These are phyloP conservation scores for Lentinula sp. DNA, from an alignment of 768 basidiomycete species.

Conservation along the genomic window DNA sequence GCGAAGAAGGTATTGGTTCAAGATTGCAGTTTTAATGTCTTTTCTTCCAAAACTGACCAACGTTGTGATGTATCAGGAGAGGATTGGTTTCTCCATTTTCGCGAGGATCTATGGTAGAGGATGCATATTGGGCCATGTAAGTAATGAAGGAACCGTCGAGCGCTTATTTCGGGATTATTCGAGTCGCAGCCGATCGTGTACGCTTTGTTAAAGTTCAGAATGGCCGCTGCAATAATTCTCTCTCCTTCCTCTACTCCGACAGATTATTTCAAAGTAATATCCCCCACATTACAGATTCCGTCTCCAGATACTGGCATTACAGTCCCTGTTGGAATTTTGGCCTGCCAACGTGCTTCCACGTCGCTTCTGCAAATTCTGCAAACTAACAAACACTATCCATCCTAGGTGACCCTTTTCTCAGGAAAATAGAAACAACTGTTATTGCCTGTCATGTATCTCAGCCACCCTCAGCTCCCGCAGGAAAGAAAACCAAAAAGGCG, in stretches of 20 bases:
- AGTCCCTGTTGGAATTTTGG: slow-evolving; percentile 70
- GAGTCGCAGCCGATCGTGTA: neutral
- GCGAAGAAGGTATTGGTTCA: too few relatives aligned
- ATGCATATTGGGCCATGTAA: neutral
- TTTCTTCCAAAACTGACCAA: neutral
- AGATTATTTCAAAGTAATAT: slow-evolving; percentile 63
- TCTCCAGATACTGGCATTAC: slow-evolving; percentile 34
- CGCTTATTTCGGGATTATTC: too few relatives aligned
- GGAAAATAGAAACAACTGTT: slow-evolving; percentile 50
- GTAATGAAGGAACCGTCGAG: neutral
- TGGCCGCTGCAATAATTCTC: slow-evolving; percentile 39
- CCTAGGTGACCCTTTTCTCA: slow-evolving; percentile 65
- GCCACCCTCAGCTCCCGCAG: slow-evolving; percentile 29
- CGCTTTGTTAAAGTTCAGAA: slow-evolving; percentile 5
- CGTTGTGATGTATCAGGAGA: neutral
- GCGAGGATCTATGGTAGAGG: too few relatives aligned
- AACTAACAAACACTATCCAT: slow-evolving; percentile 3
- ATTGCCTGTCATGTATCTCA: slow-evolving; percentile 44
- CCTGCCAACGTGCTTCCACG: slow-evolving; percentile 60
- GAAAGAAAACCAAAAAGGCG: slow-evolving; percentile 55
- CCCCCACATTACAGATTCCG: slow-evolving; percentile 50
- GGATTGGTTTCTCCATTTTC: too few relatives aligned
- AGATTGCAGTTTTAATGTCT: too few relatives aligned
- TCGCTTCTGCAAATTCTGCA: slow-evolving; percentile 2
- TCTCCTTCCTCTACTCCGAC: slow-evolving; percentile 38